Evolutionary conservation across 2,329 filamentous ascomycete species (phyloP).

Genomic region (Xylaria sp.): DNA sequence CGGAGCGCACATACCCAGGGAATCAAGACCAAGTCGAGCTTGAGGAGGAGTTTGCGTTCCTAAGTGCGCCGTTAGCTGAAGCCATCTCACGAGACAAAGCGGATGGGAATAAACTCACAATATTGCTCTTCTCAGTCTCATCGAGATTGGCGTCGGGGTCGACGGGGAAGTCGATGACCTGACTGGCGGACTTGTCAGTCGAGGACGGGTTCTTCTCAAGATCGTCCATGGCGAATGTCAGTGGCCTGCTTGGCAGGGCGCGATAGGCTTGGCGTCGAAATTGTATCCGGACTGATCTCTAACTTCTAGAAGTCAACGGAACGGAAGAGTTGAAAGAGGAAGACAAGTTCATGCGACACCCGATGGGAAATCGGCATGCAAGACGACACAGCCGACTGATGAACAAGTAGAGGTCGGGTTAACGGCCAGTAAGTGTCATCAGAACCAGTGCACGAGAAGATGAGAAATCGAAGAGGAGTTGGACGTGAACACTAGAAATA

Average conservation of each 20-base stretch:
- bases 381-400: neutral
- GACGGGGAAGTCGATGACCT: slow-evolving; percentile 22
- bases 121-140: slow-evolving; percentile 49
- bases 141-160: slow-evolving; percentile 56
- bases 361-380: neutral
- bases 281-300: neutral
- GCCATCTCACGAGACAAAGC: slow-evolving; percentile 5
- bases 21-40: slow-evolving; percentile 33
- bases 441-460: neutral
- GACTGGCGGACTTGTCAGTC: slow-evolving; percentile 20
- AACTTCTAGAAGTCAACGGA: neutral
- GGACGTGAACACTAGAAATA: neutral
- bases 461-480: neutral
- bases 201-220: slow-evolving; percentile 27
- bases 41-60: slow-evolving; percentile 32
- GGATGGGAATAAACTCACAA: slow-evolving; percentile 38
- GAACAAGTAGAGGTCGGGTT: too few species aligned
- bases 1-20: slow-evolving; percentile 31
- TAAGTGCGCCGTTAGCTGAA: slow-evolving; percentile 19
- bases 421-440: too few species aligned
- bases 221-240: slow-evolving; percentile 26
- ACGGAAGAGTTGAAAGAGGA: neutral
- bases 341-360: neutral
- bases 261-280: neutral
- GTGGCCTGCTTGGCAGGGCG: neutral